Conservation (phyloP, 1,139 yeast genomes). For the Kodamaea arcana region DNA sequence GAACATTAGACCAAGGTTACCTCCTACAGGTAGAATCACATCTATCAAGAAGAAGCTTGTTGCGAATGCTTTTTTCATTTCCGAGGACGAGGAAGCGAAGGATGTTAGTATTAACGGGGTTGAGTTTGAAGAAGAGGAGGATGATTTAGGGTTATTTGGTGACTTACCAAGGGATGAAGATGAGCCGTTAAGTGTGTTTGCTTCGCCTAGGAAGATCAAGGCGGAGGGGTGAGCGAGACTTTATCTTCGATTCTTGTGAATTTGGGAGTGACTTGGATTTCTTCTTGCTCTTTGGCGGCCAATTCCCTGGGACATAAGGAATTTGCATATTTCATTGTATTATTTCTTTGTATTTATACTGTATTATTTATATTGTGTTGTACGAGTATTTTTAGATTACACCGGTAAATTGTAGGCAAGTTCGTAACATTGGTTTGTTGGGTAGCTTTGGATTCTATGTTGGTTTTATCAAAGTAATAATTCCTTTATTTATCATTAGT, state of each 20-base stretch:
- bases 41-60: slow-evolving; percentile 61
- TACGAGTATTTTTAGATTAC: no score
- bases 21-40: slow-evolving; percentile 88
- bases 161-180: slow-evolving; percentile 3
- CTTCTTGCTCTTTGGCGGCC: no score
- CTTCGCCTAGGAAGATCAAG: slow-evolving; percentile 6
- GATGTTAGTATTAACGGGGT: not conserved
- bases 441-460: no score
- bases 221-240: not conserved
- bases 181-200: slow-evolving; percentile 7
- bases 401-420: no score
- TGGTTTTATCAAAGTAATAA: no score
- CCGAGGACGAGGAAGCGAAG: slow-evolving; percentile 20
- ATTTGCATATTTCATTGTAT: no score
- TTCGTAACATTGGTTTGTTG: no score
- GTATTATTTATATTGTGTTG: no score
- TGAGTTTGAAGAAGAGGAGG: slow-evolving; percentile 5
- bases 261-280: no score
- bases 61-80: slow-evolving; percentile 46
- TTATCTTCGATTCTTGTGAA: not conserved
- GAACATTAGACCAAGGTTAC: slow-evolving; percentile 77
- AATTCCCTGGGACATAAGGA: no score
- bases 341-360: no score
- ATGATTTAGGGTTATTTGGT: slow-evolving; percentile 5
- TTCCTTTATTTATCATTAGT: no score